phyloP scores from a whole-genome alignment of 2,329 filamentous ascomycete genomes.

The Aureobasidium pullulans region DNA sequence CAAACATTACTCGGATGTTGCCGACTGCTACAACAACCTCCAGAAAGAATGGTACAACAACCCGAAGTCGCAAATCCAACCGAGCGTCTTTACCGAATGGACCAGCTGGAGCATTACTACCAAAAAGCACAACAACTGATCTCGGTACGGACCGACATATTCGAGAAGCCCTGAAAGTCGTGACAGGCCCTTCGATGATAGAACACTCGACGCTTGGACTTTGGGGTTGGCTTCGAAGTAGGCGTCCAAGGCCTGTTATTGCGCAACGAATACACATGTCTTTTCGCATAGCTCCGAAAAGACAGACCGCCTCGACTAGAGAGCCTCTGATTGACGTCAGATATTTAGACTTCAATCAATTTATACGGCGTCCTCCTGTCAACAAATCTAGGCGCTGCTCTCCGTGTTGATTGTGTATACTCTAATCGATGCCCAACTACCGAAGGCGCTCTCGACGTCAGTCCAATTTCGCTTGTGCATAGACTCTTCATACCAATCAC shows the following conservation, averaged over 20 bases:
- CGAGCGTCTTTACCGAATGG: slow-evolving; percentile 40
- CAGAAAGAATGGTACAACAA: slow-evolving; percentile 38
- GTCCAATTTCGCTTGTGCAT: slow-evolving; percentile 7
- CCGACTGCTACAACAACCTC: slow-evolving; percentile 35
- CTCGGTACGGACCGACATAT: slow-evolving; percentile 4
- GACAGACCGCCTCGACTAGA: background rate
- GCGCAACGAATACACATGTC: background rate
- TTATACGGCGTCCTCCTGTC: background rate
- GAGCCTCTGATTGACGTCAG: slow-evolving; percentile 4
- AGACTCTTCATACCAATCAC: slow-evolving; percentile 4
- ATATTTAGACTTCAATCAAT: background rate
- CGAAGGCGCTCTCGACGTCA: background rate
- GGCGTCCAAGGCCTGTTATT: slow-evolving; percentile 7
- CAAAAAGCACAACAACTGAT: slow-evolving; percentile 18
- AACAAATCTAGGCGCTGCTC: background rate
- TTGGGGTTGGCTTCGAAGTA: slow-evolving; percentile 1
- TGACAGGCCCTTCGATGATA: background rate
- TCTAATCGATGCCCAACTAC: background rate
- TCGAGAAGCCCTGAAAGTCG: background rate
- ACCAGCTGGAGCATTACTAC: slow-evolving; percentile 35
- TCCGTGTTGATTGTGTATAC: slow-evolving; percentile 3
- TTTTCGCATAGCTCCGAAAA: background rate
- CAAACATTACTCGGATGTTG: slow-evolving; percentile 31
- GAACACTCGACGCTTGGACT: background rate
- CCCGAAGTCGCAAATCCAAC: slow-evolving; percentile 34